These are phyloP conservation scores for Aphanomyces invadans DNA, from an alignment of 352 stramenopile species.

Conservation along the genomic window DNA sequence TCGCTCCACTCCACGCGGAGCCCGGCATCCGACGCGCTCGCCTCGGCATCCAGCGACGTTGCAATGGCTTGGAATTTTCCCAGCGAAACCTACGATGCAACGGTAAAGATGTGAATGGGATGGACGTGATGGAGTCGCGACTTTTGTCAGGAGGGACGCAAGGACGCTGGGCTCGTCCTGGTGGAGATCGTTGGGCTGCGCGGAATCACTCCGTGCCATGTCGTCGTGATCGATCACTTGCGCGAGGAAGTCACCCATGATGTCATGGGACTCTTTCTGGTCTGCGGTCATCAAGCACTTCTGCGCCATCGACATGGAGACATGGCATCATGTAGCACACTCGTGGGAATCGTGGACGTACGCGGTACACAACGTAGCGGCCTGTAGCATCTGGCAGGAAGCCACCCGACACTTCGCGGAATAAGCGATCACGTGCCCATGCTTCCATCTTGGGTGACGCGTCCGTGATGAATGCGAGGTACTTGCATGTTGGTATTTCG, in stretches of 20 bases:
- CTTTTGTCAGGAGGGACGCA: slow-evolving; percentile 8
- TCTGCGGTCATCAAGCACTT: neutral
- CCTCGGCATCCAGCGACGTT: neutral
- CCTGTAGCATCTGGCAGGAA: neutral
- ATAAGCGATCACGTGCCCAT: neutral
- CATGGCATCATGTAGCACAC: too few relatives aligned
- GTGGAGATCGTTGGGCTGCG: too few relatives aligned
- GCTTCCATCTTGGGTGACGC: slow-evolving; percentile 11
- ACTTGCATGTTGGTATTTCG: neutral
- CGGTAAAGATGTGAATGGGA: neutral
- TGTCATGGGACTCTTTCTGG: neutral
- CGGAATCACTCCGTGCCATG: too few relatives aligned
- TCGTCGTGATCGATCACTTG: neutral
- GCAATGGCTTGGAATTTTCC: slow-evolving; percentile 8
- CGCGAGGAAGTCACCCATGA: slow-evolving; percentile 23
- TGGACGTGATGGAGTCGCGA: neutral
- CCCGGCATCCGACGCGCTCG: too few relatives aligned
- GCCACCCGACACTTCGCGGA: neutral
- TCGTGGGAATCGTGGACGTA: neutral
- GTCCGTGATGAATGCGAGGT: neutral
- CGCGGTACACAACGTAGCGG: slow-evolving; percentile 11
- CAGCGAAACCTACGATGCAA: slow-evolving; percentile 3
- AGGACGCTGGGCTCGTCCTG: too few relatives aligned
- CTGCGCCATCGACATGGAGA: neutral
- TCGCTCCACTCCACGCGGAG: too few relatives aligned